Percentiles rank a stretch among this genome's conserved stretches.
These are phyloP conservation scores for Venturia pyrina DNA, from an alignment of 2,329 filamentous ascomycete species.

Conservation along the genomic window DNA sequence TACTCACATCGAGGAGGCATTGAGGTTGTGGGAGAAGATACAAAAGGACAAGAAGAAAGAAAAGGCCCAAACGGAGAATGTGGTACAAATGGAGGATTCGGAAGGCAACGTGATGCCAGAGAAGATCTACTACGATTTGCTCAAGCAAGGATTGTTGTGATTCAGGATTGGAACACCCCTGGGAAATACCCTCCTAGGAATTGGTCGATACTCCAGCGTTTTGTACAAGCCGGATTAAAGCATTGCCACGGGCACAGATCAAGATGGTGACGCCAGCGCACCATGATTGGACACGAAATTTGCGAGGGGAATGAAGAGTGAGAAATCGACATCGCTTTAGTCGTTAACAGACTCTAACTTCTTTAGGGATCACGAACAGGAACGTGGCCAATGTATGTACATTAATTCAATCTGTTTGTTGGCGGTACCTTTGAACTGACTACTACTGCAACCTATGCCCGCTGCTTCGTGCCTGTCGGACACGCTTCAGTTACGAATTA, in stretches of 20 bases:
- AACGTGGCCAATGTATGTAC: neutral
- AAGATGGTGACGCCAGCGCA: neutral
- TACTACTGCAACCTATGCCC: neutral
- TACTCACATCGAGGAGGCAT: conserved; percentile 79
- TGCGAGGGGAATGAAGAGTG: neutral
- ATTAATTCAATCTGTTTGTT: neutral
- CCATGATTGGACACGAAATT: neutral
- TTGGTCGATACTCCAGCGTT: neutral
- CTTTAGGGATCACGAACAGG: neutral
- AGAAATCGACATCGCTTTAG: neutral
- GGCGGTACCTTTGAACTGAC: neutral
- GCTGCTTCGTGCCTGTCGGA: too few relatives aligned
- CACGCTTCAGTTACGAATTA: neutral
- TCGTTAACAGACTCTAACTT: neutral
- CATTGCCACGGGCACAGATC: neutral
- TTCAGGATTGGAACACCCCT: conserved; percentile 29
- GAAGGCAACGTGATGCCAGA: conserved; percentile 99
- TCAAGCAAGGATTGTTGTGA: conserved; percentile 79
- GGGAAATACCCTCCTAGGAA: neutral
- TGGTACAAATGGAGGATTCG: conserved; percentile 97
- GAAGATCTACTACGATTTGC: conserved; percentile 92
- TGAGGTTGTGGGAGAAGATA: conserved; percentile 87
- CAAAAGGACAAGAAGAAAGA: conserved; percentile 73
- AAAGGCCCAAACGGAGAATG: conserved; percentile 64
- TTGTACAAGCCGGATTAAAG: neutral